Conservation (phyloP, 495 filamentous ascomycete species). For the Penicillium lagena region DNA sequence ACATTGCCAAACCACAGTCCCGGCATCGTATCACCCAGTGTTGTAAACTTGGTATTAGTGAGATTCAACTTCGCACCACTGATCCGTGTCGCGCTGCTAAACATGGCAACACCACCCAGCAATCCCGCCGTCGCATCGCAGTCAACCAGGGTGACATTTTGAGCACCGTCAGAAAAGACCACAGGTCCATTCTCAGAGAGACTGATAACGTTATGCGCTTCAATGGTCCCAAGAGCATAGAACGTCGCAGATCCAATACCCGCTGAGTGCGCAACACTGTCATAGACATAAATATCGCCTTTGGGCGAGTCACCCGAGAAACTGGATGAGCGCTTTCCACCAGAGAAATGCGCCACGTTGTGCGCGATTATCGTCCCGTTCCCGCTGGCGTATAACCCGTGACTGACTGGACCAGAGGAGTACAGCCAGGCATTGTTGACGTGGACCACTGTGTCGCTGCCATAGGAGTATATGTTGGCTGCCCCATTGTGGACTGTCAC, state of each 20-base stretch:
- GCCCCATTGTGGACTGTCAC: constrained; percentile 11
- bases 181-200: constrained; percentile 8
- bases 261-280: constrained; percentile 12
- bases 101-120: constrained; percentile 10
- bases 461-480: constrained; percentile 8
- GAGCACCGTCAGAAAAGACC: constrained; percentile 7
- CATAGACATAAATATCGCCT: constrained; percentile 9
- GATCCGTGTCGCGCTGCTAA: constrained; percentile 1
- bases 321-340: constrained; percentile 10
- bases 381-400: constrained; percentile 12
- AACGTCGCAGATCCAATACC: constrained; percentile 14
- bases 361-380: constrained; percentile 10
- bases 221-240: constrained; percentile 7
- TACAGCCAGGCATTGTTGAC: constrained; percentile 14
- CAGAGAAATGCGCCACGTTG: constrained; percentile 8
- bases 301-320: constrained; percentile 13
- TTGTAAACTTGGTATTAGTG: constrained; percentile 10
- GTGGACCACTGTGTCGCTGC: constrained; percentile 7
- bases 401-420: constrained; percentile 12
- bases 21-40: constrained; percentile 2
- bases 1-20: constrained; percentile 12
- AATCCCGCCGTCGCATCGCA: constrained; percentile 8
- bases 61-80: constrained; percentile 5
- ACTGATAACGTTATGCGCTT: constrained; percentile 6
- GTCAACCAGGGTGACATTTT: constrained; percentile 1